A percentile compares a stretch with the other conserved stretches of the same genome.
These are phyloP conservation scores for Tricholoma saponaceum DNA, from an alignment of 768 basidiomycete genomes.

Conservation along the genomic window DNA sequence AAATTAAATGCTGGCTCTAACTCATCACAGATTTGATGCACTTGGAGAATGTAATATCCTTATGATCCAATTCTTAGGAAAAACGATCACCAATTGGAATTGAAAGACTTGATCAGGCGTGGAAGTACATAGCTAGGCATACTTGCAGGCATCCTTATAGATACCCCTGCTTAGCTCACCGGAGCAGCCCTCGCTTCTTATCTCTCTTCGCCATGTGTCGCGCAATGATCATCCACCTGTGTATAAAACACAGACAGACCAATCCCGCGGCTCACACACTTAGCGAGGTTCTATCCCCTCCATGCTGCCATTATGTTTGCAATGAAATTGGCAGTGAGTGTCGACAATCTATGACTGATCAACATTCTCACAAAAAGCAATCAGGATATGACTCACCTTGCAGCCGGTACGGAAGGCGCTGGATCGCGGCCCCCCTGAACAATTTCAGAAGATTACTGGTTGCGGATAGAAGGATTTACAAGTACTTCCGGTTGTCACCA, in stretches of 20 bases:
- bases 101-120: background rate
- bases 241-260: background rate
- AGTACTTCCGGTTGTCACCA: constrained; percentile 13
- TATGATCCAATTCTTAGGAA: background rate
- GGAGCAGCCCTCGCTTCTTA: background rate
- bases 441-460: constrained; percentile 14
- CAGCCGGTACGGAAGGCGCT: constrained; percentile 7
- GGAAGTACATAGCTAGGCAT: background rate
- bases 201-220: background rate
- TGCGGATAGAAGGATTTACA: constrained; percentile 11
- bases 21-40: background rate
- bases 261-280: background rate
- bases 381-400: constrained; percentile 13
- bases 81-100: background rate
- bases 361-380: constrained; percentile 1
- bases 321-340: background rate
- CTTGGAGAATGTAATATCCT: background rate
- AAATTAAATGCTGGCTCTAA: too few relatives aligned
- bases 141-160: background rate
- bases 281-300: background rate
- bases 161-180: background rate
- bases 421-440: constrained; percentile 11
- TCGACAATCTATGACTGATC: constrained; percentile 4
- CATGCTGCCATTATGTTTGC: background rate
- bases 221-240: constrained; percentile 1